These are phyloP conservation scores for Coniosporium apollinis DNA, from an alignment of 495 filamentous ascomycete species.

Conservation along the genomic window DNA sequence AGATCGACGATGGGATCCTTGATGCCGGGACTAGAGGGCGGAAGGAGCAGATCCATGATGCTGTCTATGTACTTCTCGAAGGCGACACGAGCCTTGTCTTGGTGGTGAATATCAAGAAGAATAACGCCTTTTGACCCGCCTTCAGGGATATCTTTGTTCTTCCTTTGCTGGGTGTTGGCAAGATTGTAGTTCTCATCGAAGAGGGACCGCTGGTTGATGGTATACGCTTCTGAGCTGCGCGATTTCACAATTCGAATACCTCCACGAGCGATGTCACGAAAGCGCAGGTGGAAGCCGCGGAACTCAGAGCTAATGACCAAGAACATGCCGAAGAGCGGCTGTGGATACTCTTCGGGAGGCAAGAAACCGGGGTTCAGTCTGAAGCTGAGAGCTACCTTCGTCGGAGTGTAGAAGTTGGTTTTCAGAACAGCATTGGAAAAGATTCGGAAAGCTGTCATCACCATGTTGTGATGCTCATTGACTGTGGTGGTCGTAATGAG, in stretches of 20 bases:
- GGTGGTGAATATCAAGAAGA: conserved; percentile 79
- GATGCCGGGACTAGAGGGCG: conserved; percentile 82
- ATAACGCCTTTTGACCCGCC: conserved; percentile 97
- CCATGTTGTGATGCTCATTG: conserved; percentile 96
- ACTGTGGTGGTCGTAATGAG: conserved; percentile 63
- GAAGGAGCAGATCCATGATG: conserved; percentile 84
- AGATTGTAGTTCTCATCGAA: conserved; percentile 99
- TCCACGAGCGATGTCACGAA: conserved; percentile 91
- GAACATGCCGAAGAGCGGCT: conserved; percentile 95
- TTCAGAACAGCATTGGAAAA: conserved; percentile 87
- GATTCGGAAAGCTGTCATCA: conserved; percentile 89
- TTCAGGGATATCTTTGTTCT: conserved; percentile 99
- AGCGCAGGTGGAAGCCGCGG: conserved; percentile 91
- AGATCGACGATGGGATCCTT: conserved; percentile 97
- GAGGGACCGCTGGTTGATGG: conserved; percentile 86
- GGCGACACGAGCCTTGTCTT: conserved; percentile 77
- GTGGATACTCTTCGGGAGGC: conserved; percentile 80
- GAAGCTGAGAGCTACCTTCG: conserved; percentile 96
- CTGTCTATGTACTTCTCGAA: conserved; percentile 99
- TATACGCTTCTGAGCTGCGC: conserved; percentile 80
- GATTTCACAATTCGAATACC: conserved; percentile 98
- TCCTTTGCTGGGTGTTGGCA: conserved; percentile 95
- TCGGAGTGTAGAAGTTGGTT: conserved; percentile 98
- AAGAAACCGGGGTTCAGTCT: conserved; percentile 79
- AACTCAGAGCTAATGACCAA: conserved; percentile 92